These are phyloP conservation scores for Gymnopilus dilepis DNA, from an alignment of 768 basidiomycete species.

Conservation along the genomic window DNA sequence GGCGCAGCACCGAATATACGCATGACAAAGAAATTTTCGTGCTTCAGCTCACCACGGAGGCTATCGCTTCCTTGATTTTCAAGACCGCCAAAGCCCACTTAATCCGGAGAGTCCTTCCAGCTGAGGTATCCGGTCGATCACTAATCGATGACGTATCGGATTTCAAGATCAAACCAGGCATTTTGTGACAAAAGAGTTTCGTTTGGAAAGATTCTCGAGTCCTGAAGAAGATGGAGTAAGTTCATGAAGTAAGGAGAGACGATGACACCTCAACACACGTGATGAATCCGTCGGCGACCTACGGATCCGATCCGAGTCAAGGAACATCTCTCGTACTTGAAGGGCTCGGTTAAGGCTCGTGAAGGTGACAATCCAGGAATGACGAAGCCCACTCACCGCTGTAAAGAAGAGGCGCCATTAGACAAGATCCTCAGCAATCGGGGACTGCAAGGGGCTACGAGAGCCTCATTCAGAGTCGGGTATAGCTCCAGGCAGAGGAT, in stretches of 20 bases:
- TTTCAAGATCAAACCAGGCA: background rate
- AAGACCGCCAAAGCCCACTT: slow-evolving; percentile 3
- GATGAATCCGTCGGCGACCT: slow-evolving; percentile 2
- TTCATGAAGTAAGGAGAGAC: background rate
- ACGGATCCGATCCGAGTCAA: slow-evolving; percentile 8
- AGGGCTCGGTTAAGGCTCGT: background rate
- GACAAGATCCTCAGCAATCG: slow-evolving; percentile 1
- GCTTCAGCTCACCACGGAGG: slow-evolving; percentile 5
- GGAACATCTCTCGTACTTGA: no score
- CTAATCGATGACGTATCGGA: slow-evolving; percentile 5
- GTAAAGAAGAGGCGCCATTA: background rate
- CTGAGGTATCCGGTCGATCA: slow-evolving; percentile 9
- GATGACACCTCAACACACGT: slow-evolving; percentile 9
- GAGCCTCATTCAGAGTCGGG: background rate
- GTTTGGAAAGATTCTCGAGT: background rate
- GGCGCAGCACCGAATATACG: background rate
- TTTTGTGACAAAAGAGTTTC: background rate
- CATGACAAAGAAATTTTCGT: slow-evolving; percentile 4
- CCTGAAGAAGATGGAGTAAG: background rate
- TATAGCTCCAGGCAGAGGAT: background rate
- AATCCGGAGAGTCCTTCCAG: background rate
- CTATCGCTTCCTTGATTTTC: background rate
- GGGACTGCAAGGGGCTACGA: background rate
- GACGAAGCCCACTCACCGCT: background rate
- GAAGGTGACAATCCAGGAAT: background rate